Evolutionary conservation across 129 eudicot genomes (phyloP).

Genomic region (Tanacetum coccineum): DNA sequence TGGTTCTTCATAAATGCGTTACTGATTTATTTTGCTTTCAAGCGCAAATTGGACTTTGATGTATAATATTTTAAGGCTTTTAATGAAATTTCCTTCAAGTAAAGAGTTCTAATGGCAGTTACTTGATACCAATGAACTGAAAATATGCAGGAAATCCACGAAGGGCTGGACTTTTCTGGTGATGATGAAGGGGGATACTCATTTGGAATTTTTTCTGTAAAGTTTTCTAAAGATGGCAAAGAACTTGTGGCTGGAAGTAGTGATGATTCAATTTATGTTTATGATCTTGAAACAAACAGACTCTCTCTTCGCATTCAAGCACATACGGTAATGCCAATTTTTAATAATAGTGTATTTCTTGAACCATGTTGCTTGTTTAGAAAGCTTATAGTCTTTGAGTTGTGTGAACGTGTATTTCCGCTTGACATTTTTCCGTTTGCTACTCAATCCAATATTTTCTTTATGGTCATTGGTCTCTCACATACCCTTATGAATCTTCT

Average conservation of each 20-base stretch:
- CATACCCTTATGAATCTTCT: background rate
- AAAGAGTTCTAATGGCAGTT: background rate
- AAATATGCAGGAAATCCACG: slow-evolving; percentile 72
- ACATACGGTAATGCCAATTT: slow-evolving; percentile 46
- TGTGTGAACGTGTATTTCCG: background rate
- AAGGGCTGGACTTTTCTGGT: slow-evolving; percentile 61
- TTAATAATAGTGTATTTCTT: background rate
- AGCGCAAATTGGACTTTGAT: background rate
- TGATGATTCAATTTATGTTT: slow-evolving; percentile 76
- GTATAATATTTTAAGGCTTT: background rate
- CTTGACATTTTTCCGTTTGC: background rate
- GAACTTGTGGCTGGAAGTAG: slow-evolving; percentile 92
- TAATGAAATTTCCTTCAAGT: background rate
- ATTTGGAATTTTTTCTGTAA: slow-evolving; percentile 85
- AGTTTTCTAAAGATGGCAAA: slow-evolving; percentile 83
- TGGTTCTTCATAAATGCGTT: background rate
- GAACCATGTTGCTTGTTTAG: background rate
- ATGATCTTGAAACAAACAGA: slow-evolving; percentile 70
- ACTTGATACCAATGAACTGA: background rate
- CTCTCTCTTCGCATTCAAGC: slow-evolving; percentile 73
- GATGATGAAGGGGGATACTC: slow-evolving; percentile 59
- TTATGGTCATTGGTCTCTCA: background rate
- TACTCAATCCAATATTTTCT: slow-evolving; percentile 7
- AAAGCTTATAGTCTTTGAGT: background rate
- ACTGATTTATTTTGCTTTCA: slow-evolving; percentile 3